Evolutionary conservation across 768 basidiomycete genomes (phyloP).

Genomic region (Leccinum arenicola): DNA sequence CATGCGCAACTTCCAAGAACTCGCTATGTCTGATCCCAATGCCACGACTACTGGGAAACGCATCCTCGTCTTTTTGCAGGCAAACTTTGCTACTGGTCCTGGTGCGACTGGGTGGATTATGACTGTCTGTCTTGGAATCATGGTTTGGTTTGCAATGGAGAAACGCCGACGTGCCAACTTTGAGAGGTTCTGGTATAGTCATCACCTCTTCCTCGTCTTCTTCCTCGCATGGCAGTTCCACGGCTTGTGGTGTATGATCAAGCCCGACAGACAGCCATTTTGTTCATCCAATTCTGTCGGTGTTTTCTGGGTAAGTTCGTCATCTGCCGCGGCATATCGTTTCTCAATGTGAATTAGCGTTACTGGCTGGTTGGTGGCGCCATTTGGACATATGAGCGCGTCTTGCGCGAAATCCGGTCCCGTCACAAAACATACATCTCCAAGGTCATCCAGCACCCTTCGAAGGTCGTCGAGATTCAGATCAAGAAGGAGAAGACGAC

Average conservation of each 20-base stretch:
- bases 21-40: constrained; percentile 54
- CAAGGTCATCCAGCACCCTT: constrained; percentile 94
- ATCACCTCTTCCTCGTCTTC: constrained; percentile 89
- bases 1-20: constrained; percentile 78
- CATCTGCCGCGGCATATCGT: neutral
- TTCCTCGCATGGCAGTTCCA: constrained; percentile 95
- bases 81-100: constrained; percentile 83
- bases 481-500: constrained; percentile 95
- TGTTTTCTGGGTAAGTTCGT: constrained; percentile 84
- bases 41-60: constrained; percentile 54
- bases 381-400: constrained; percentile 84
- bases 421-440: constrained; percentile 90
- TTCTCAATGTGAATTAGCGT: constrained; percentile 44
- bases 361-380: constrained; percentile 89
- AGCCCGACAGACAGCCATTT: constrained; percentile 84
- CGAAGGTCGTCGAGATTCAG: constrained; percentile 91
- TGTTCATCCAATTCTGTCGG: constrained; percentile 85
- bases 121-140: constrained; percentile 65
- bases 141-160: constrained; percentile 85
- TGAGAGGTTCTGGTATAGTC: constrained; percentile 87
- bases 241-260: constrained; percentile 96
- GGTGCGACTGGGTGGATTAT: constrained; percentile 88
- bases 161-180: constrained; percentile 76
- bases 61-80: constrained; percentile 65
- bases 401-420: constrained; percentile 88